Evolutionary conservation across 768 basidiomycete species (phyloP).

Genomic region (Lactarius tabidus): DNA sequence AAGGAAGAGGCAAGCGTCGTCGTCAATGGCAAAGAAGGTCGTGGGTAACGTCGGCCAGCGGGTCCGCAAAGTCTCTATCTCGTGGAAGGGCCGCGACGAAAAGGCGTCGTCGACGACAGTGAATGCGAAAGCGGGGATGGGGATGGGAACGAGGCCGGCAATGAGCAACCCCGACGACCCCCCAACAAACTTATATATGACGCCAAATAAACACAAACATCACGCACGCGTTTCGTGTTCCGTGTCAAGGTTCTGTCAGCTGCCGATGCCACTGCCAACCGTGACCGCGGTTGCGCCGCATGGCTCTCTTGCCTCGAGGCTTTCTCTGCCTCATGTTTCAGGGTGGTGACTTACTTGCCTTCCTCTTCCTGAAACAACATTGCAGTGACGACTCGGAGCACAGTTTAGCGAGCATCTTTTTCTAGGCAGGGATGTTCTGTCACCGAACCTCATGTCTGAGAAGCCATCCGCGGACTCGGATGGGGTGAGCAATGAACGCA

Average conservation of each 20-base stretch:
- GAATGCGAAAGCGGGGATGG: background rate
- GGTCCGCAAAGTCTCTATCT: conserved; percentile 7
- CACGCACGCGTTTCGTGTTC: conserved; percentile 8
- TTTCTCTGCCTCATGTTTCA: background rate
- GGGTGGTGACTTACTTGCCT: background rate
- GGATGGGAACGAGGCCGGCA: background rate
- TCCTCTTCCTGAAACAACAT: background rate
- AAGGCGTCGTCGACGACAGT: conserved; percentile 7
- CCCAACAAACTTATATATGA: conserved; percentile 16
- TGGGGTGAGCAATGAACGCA: background rate
- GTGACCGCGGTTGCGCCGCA: background rate
- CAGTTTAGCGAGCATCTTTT: background rate
- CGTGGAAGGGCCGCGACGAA: background rate
- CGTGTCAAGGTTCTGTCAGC: too few species aligned
- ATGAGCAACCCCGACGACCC: background rate
- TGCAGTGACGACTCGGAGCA: background rate
- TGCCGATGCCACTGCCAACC: too few species aligned
- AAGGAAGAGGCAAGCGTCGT: conserved; percentile 4
- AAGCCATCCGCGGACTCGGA: too few species aligned
- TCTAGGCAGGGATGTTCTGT: background rate
- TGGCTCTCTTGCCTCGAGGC: conserved; percentile 12
- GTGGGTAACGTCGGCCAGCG: conserved; percentile 15
- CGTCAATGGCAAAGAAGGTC: conserved; percentile 8
- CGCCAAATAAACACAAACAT: conserved; percentile 19
- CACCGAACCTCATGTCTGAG: background rate